phyloP scores from a whole-genome alignment of 768 basidiomycete genomes.

The Termitomyces sp. region DNA sequence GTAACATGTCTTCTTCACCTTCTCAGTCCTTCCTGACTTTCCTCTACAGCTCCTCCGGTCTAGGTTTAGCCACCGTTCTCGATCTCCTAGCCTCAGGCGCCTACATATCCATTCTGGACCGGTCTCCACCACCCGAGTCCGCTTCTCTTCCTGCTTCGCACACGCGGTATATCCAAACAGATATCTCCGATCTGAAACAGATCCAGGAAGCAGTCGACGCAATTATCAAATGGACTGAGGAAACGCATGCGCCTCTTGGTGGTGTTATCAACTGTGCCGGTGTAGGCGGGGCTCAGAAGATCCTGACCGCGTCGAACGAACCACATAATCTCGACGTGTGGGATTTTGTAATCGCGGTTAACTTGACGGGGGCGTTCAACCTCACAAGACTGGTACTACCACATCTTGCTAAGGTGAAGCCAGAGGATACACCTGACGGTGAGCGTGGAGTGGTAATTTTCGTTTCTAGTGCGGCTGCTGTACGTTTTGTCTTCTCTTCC shows the following conservation, averaged over 20 bases:
- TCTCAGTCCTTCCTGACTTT: neutral
- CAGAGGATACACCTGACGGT: conserved; percentile 27
- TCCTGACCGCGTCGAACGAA: conserved; percentile 41
- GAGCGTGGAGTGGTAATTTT: neutral
- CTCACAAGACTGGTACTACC: conserved; percentile 49
- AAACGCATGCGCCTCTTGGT: conserved; percentile 41
- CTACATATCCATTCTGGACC: neutral
- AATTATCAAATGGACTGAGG: conserved; percentile 36
- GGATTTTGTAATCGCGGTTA: conserved; percentile 50
- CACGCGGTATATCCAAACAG: neutral
- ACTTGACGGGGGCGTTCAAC: conserved; percentile 58
- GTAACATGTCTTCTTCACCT: conserved; percentile 11
- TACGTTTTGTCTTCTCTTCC: neutral
- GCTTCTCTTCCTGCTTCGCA: neutral
- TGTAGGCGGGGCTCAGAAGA: conserved; percentile 41
- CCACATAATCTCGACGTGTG: conserved; percentile 50
- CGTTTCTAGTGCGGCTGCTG: neutral
- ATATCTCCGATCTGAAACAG: neutral
- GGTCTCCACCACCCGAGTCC: neutral
- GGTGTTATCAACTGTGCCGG: conserved; percentile 61
- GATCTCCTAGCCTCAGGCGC: conserved; percentile 33
- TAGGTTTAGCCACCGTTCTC: conserved; percentile 51
- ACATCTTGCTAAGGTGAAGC: conserved; percentile 45
- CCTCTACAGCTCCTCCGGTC: conserved; percentile 45
- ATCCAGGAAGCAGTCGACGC: conserved; percentile 6